Conservation (phyloP, 2,329 filamentous ascomycete genomes). For the Chalaropsis thielavioides region DNA sequence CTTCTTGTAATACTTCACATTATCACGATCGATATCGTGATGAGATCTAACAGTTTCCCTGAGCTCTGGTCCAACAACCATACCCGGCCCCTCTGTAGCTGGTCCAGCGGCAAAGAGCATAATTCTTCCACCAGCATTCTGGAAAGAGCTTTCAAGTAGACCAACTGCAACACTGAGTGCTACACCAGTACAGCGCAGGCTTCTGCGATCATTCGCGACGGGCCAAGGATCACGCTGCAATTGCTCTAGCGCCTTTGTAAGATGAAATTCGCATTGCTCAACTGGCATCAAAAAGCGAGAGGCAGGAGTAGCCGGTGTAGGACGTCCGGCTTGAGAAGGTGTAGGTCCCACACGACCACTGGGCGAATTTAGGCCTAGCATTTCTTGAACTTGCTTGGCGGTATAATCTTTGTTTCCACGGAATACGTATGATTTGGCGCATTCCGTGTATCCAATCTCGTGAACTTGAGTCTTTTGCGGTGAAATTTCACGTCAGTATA, state of each 20-base stretch:
- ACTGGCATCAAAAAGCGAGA: conserved; percentile 87
- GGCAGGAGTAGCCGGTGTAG: conserved; percentile 63
- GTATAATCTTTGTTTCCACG: conserved; percentile 93
- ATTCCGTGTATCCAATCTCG: conserved; percentile 94
- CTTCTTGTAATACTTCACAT: conserved; percentile 99
- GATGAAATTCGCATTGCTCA: conserved; percentile 89
- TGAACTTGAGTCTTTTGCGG: conserved; percentile 67
- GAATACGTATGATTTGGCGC: conserved; percentile 97
- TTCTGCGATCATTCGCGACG: conserved; percentile 81
- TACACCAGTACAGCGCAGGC: conserved; percentile 83
- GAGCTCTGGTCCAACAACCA: conserved; percentile 90
- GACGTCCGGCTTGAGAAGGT: conserved; percentile 58
- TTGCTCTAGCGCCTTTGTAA: conserved; percentile 89
- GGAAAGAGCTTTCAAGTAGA: conserved; percentile 83
- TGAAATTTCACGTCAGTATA: conserved; percentile 20
- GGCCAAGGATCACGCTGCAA: conserved; percentile 97
- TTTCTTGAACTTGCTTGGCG: conserved; percentile 98
- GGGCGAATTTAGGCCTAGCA: conserved; percentile 71
- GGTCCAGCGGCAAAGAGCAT: conserved; percentile 96
- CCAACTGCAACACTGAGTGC: conserved; percentile 92
- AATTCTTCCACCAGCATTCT: conserved; percentile 85
- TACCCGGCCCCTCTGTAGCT: conserved; percentile 87
- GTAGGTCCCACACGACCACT: conserved; percentile 59
- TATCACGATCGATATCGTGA: conserved; percentile 96
- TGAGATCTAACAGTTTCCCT: conserved; percentile 95